A percentile compares a stretch with the other conserved stretches of the same genome.
These are phyloP conservation scores for Barnettozyma hawaiiensis DNA, from an alignment of 1,139 yeast genomes.

Conservation along the genomic window DNA sequence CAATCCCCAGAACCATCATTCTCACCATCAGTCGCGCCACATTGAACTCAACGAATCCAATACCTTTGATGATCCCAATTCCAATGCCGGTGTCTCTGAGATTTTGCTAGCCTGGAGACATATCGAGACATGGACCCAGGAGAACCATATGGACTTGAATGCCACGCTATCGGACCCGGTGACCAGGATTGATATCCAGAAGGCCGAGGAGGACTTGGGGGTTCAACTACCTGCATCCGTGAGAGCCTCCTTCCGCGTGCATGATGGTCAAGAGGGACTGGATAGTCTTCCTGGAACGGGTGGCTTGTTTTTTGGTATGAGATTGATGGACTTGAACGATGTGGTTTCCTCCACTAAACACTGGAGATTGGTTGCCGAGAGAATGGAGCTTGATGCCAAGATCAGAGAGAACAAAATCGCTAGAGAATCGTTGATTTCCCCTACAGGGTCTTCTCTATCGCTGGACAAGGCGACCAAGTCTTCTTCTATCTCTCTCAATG, in stretches of 20 bases:
- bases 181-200: conserved; percentile 53
- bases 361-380: conserved; percentile 61
- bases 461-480: conserved; percentile 16
- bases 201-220: conserved; percentile 60
- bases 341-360: conserved; percentile 57
- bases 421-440: conserved; percentile 20
- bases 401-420: conserved; percentile 14
- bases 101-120: conserved; percentile 65
- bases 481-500: conserved; percentile 18
- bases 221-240: conserved; percentile 56
- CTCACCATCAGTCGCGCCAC: conserved; percentile 6
- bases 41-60: conserved; percentile 25
- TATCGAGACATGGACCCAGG: conserved; percentile 54
- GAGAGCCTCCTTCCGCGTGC: conserved; percentile 51
- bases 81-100: conserved; percentile 56
- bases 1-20: conserved; percentile 20
- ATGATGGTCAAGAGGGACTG: conserved; percentile 63
- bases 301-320: conserved; percentile 60
- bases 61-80: conserved; percentile 19
- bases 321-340: conserved; percentile 60
- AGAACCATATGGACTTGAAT: conserved; percentile 49
- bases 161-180: conserved; percentile 59
- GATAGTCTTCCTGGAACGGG: conserved; percentile 46
- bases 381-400: conserved; percentile 30
- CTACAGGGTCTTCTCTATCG: conserved; percentile 22